Evolutionary conservation across 495 filamentous ascomycete species (phyloP), one percentile per base, ranked within the genome.

Genomic region (Aspergillus leporis): DNA sequence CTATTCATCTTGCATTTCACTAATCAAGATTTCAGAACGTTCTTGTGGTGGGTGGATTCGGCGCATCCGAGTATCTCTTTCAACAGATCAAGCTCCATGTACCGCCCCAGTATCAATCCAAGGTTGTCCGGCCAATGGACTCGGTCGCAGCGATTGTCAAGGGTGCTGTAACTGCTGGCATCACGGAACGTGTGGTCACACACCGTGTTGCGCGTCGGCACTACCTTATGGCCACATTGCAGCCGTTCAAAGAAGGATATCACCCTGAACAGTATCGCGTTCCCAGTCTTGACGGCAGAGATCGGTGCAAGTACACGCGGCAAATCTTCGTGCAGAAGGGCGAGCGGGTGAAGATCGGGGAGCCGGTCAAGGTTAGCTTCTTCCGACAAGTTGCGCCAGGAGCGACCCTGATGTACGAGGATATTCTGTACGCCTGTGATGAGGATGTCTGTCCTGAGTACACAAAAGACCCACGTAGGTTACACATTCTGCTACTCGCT

Each of bases 261-360:
- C 94, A 98, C 69, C 94, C 93, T 2, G 94, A 98, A 71, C 91
- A 94, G 58, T 98, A 98, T 76, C 92, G 94, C 61, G 95, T 98
- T 14, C 95, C 94, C 21, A 94, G 90, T 62, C 83, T 98, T 56
- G 94, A 98, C 64, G 94, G 94, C 57, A 96, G 97, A 68, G 94
- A 98, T 71, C 85, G 94, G 51, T 98, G 94, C 87, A 98, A 98
- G 80, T 98, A 97, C 70, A 98, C 94, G 6, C 82, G 94, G 45
- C 95, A 98, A 69, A 97, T 98, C 60, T 98, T 98, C 66, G 94
- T 98, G 63, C 94, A 97, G 68, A 98, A 98, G 79, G 95, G 95
- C 18, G 94, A 98, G 74, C 86, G 94, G 68, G 92, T 98, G 71
- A 97, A 96, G 87, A 98, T 97, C 68, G 94, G 94, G 59, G 94